A percentile compares a stretch with the other conserved stretches of the same genome.
Evolutionary conservation across 1,284 basidiomycete genomes (phyloP).

Genomic region (Fistulina hepatica): DNA sequence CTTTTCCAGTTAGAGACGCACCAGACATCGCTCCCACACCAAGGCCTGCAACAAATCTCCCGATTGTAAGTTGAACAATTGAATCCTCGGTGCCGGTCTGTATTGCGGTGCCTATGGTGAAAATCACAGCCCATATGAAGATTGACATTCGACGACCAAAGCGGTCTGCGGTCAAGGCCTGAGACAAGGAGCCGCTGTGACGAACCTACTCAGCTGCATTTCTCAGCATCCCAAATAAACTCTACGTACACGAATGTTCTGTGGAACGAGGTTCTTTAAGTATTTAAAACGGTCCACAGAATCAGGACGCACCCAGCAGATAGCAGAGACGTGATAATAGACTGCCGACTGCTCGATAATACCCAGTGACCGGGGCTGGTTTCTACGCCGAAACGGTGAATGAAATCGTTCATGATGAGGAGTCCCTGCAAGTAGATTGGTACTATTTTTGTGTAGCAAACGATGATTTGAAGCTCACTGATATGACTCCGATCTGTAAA

Average conservation of each 20-base stretch:
- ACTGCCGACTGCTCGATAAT: conserved; percentile 53
- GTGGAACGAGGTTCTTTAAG: neutral
- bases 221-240: neutral
- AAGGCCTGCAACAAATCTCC: conserved; percentile 59
- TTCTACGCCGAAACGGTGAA: conserved; percentile 51
- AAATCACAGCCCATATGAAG: conserved; percentile 66
- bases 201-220: conserved; percentile 1
- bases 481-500: conserved; percentile 16
- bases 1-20: conserved; percentile 18
- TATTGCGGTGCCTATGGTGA: conserved; percentile 60
- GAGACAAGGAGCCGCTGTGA: conserved; percentile 51
- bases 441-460: neutral
- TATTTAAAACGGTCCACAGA: conserved; percentile 4
- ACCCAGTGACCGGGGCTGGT: conserved; percentile 38
- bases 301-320: conserved; percentile 51
- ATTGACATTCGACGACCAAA: conserved; percentile 65
- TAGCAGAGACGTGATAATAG: conserved; percentile 69
- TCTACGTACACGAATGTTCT: neutral
- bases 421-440: conserved; percentile 42
- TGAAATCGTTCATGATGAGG: conserved; percentile 72
- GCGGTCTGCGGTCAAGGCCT: conserved; percentile 69
- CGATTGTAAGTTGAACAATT: conserved; percentile 57
- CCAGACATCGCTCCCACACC: conserved; percentile 72
- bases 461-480: conserved; percentile 6
- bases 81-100: conserved; percentile 57